These are phyloP conservation scores for Syncephalastrum sp. DNA, from an alignment of 371 early-diverging fungal genomes.

Conservation along the genomic window DNA sequence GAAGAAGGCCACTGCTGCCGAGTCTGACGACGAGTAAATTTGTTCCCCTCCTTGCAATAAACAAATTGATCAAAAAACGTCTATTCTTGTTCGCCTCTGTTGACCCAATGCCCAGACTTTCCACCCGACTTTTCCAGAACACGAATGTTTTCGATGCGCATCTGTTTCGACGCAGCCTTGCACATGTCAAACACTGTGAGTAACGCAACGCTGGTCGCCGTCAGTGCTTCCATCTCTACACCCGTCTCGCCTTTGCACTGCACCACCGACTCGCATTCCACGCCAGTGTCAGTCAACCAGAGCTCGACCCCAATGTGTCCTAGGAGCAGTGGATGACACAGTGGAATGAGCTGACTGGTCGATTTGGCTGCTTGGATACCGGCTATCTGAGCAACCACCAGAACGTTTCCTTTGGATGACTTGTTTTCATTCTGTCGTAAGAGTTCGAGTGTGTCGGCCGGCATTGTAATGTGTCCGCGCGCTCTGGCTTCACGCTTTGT, in stretches of 20 bases:
- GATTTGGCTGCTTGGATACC: constrained; percentile 92
- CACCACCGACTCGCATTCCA: constrained; percentile 61
- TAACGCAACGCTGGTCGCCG: constrained; percentile 76
- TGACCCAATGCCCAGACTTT: constrained; percentile 59
- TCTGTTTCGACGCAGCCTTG: constrained; percentile 56
- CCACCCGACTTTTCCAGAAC: constrained; percentile 82
- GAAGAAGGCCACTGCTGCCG: constrained; percentile 22
- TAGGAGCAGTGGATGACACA: constrained; percentile 87
- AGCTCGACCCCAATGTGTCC: constrained; percentile 69
- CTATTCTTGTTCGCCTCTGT: not conserved
- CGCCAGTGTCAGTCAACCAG: constrained; percentile 41
- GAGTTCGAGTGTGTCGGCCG: constrained; percentile 57
- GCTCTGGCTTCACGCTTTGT: constrained; percentile 78
- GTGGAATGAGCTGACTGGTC: constrained; percentile 80
- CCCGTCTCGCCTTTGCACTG: constrained; percentile 86
- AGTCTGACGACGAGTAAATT: constrained; percentile 22
- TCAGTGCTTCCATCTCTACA: constrained; percentile 92
- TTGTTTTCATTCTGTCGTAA: constrained; percentile 50
- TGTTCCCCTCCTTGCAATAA: not conserved
- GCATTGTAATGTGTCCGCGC: constrained; percentile 65
- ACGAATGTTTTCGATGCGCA: constrained; percentile 59
- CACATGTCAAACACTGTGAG: constrained; percentile 87
- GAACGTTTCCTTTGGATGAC: constrained; percentile 79
- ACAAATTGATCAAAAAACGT: constrained; percentile 5
- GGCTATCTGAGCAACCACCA: constrained; percentile 86